A percentile compares a stretch with the other conserved stretches of the same genome.
Conservation (phyloP, 805 yeast species). For the Candida bentonensis region DNA sequence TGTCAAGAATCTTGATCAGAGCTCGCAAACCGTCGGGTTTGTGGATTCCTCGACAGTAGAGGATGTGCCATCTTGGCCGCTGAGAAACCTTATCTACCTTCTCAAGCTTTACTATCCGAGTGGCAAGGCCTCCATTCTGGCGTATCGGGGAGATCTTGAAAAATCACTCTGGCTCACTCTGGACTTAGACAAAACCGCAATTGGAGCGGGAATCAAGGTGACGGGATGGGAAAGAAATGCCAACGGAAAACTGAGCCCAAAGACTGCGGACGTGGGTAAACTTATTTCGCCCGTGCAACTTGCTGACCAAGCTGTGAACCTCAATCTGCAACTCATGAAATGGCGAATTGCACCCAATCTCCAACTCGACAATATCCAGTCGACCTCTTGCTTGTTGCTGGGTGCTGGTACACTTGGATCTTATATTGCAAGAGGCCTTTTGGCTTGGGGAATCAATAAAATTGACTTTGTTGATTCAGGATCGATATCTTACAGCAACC, state of each 20-base stretch:
- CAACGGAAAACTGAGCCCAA: slow-evolving; percentile 61
- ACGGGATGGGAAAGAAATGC: slow-evolving; percentile 88
- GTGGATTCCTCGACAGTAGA: slow-evolving; percentile 26
- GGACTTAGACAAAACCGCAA: neutral
- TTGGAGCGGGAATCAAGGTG: slow-evolving; percentile 26
- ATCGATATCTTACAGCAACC: slow-evolving; percentile 78
- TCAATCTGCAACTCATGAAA: slow-evolving; percentile 84
- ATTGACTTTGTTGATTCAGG: slow-evolving; percentile 89
- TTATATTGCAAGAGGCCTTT: slow-evolving; percentile 67
- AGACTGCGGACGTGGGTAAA: slow-evolving; percentile 67
- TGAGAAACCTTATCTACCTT: slow-evolving; percentile 44
- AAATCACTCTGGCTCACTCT: neutral
- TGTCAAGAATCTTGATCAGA: neutral
- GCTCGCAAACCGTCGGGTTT: slow-evolving; percentile 19
- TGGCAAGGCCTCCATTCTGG: slow-evolving; percentile 24
- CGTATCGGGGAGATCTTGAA: slow-evolving; percentile 23
- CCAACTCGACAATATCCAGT: slow-evolving; percentile 49
- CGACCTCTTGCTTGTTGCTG: slow-evolving; percentile 55
- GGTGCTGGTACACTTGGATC: slow-evolving; percentile 97
- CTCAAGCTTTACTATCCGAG: slow-evolving; percentile 25
- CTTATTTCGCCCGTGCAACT: slow-evolving; percentile 68
- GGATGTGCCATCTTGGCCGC: slow-evolving; percentile 34
- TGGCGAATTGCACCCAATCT: slow-evolving; percentile 88
- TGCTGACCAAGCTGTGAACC: slow-evolving; percentile 84
- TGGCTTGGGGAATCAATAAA: slow-evolving; percentile 90